These are phyloP conservation scores for Podila horticola DNA, from an alignment of 192 early-diverging fungal species.

Conservation along the genomic window DNA sequence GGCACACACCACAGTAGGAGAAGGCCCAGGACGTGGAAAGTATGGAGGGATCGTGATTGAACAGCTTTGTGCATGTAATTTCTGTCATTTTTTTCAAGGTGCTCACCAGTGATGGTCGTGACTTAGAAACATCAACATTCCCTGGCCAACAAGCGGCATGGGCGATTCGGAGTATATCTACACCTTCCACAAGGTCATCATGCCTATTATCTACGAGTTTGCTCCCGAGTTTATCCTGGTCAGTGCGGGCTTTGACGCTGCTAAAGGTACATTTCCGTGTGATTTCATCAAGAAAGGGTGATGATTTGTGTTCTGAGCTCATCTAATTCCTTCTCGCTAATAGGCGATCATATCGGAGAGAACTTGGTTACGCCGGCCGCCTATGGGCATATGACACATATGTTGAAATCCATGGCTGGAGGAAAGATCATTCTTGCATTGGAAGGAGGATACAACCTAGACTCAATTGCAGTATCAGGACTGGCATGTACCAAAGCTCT, in stretches of 20 bases:
- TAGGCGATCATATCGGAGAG: constrained; percentile 84
- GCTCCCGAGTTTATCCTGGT: constrained; percentile 86
- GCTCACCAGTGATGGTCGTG: no score
- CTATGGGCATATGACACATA: constrained; percentile 89
- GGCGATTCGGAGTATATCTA: constrained; percentile 90
- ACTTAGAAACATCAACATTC: constrained; percentile 85
- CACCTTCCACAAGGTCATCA: constrained; percentile 78
- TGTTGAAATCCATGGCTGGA: constrained; percentile 75
- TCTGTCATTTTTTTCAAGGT: no score
- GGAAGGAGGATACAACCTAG: constrained; percentile 91
- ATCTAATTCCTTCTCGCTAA: background rate
- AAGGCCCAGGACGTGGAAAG: constrained; percentile 65
- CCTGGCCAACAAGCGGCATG: constrained; percentile 81
- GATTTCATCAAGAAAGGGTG: no score
- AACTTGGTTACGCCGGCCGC: constrained; percentile 83
- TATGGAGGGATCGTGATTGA: constrained; percentile 20
- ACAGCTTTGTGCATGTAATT: background rate
- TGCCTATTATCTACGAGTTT: constrained; percentile 89
- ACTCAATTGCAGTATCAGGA: constrained; percentile 78
- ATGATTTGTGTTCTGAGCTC: no score
- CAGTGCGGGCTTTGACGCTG: constrained; percentile 93
- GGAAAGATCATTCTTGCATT: constrained; percentile 83
- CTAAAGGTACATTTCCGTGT: constrained; percentile 48
- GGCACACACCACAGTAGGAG: constrained; percentile 65
- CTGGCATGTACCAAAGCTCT: constrained; percentile 80